Evolutionary conservation across 495 filamentous ascomycete species (phyloP), one percentile per base, ranked within the genome.

Genomic region (Xylaria flabelliformis): DNA sequence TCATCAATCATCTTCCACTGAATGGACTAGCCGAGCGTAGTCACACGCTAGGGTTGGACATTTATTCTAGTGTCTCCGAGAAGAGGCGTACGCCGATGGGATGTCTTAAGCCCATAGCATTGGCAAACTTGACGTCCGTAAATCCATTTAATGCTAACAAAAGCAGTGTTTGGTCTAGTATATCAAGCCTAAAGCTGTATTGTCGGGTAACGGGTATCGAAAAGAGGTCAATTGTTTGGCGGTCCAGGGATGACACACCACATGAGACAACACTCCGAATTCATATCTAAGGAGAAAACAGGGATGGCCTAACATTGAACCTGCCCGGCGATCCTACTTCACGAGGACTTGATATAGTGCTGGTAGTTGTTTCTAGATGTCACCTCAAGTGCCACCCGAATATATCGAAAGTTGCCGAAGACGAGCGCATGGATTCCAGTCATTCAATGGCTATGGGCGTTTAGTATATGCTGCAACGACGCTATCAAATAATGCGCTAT

Each of bases 11-110:
- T 89, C 90, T 90, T 91, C 90, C 91, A 90, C 89, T 89, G 89
- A 92, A 91, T 91, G 90, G 91, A 88, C 88, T 91, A 92, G 86
- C 88, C 79, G 79, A 83, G 77, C 75, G n/a, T 86, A 2, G 34
- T 32, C 8, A 55, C 9, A 55, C 51, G 29, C 32, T 59, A 36
- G 5, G 9, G 56, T 19, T 59, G 29, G 56, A 17, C 7, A 12
- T 9, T 36, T 21, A 21, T 61, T 55, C 24, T 15, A 26, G 21
- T 6, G 10, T 55, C 51, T 26, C 51, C 5, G 21, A 55, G 21
- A 1, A 51, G 24, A 12, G 5, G 3, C 0, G 3, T 29, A 5
- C 26, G 24, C 24, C 51, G 21, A 55, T 3, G 10, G 10, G 51
- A 4, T 55, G 4, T 55, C 24, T 55, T 26, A 26, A 10, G 2